Evolutionary conservation across 208 protist species (phyloP).

Genomic region (Trypanosoma rangeli): DNA sequence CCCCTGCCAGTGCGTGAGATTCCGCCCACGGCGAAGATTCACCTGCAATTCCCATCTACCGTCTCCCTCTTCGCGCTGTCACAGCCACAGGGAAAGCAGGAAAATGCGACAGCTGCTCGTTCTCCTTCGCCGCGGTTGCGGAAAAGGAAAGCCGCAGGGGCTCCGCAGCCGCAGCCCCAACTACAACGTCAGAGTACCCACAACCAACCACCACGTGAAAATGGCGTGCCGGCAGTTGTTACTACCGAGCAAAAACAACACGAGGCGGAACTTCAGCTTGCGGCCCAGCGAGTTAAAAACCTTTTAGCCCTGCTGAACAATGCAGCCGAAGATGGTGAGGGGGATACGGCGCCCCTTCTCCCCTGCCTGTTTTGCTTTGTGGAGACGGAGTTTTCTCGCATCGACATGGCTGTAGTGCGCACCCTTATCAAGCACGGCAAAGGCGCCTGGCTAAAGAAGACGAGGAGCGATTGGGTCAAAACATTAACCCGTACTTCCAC

Average conservation of each 20-base stretch:
- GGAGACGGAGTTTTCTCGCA: conserved; percentile 64
- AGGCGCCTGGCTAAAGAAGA: conserved; percentile 55
- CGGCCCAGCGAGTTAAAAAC: conserved; percentile 14
- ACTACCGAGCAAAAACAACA: conserved; percentile 14
- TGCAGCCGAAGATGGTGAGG: conserved; percentile 1
- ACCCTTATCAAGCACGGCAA: conserved; percentile 69
- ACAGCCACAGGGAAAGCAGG: conserved; percentile 5
- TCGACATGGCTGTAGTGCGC: conserved; percentile 62
- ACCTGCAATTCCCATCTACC: conserved; percentile 1
- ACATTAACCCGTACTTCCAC: conserved; percentile 15
- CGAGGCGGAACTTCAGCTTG: conserved; percentile 18
- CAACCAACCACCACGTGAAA: neutral
- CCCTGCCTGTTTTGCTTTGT: conserved; percentile 56
- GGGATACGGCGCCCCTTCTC: neutral
- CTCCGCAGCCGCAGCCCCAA: neutral
- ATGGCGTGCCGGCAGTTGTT: neutral
- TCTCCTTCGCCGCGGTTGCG: neutral
- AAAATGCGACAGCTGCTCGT: neutral
- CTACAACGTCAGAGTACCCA: neutral
- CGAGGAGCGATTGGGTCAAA: conserved; percentile 39
- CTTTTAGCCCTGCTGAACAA: conserved; percentile 12
- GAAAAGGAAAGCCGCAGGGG: conserved; percentile 2
- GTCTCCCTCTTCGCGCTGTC: neutral
- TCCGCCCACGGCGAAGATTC: conserved; percentile 15
- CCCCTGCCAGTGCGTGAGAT: conserved; percentile 17